These are phyloP conservation scores for Coniella lustricola DNA, from an alignment of 2,329 filamentous ascomycete genomes.

Conservation along the genomic window DNA sequence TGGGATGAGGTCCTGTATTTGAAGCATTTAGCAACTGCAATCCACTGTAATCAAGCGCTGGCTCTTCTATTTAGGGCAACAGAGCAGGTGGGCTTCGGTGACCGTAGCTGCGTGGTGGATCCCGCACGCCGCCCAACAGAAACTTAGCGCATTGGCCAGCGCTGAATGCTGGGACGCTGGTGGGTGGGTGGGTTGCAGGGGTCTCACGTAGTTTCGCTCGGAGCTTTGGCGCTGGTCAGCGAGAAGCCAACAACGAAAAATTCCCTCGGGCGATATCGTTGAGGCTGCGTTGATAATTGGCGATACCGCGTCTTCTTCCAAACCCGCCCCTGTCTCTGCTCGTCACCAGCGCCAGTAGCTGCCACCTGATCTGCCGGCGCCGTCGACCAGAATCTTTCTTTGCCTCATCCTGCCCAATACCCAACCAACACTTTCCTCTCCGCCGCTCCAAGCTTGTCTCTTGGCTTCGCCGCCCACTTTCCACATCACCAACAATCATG, in stretches of 20 bases:
- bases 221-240: constrained; percentile 10
- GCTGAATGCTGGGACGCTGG: constrained; percentile 4
- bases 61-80: background rate
- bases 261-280: constrained; percentile 10
- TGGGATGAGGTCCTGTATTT: too few relatives aligned
- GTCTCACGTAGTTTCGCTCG: constrained; percentile 11
- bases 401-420: background rate
- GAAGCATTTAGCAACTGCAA: too few relatives aligned
- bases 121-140: constrained; percentile 11
- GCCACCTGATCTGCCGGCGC: background rate
- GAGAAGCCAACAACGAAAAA: constrained; percentile 3
- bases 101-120: constrained; percentile 6
- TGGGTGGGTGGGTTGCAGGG: too few relatives aligned
- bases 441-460: constrained; percentile 1
- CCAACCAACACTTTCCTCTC: constrained; percentile 8
- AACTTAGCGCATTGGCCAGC: constrained; percentile 13
- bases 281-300: background rate
- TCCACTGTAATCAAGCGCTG: too few relatives aligned
- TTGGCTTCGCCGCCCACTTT: background rate
- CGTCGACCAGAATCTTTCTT: background rate
- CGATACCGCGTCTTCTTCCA: constrained; percentile 2
- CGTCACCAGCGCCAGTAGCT: background rate
- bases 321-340: background rate
- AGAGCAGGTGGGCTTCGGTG: constrained; percentile 5
- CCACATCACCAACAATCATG: constrained; percentile 25